Evolutionary conservation across 139 green algal genomes (phyloP), one percentile per base, ranked within the genome.

Genomic region (Coelastrella sp.): DNA sequence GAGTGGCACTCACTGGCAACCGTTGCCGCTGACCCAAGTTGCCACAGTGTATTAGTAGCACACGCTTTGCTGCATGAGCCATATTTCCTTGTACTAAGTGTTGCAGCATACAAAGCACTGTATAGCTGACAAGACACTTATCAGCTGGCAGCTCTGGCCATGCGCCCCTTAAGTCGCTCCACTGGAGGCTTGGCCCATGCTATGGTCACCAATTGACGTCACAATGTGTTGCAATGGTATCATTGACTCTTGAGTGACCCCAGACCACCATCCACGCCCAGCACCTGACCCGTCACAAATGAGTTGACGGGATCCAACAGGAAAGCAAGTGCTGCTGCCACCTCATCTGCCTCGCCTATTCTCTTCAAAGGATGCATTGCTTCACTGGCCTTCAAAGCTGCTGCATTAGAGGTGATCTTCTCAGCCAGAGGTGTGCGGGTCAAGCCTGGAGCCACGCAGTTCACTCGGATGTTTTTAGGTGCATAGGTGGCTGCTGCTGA

Each of bases 381-480:
- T 19, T 69, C 62, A 40, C 62, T 92, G 4, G 90, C 88, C 71
- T 95, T 91, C 11, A 92, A 77, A 0, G 88, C 78, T 8, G 87
- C 86, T 25, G 95, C 85, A 79, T 83, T 96, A 57, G 80, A 68
- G 4, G 89, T 95, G 76, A 97, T 94, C 38, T 79, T 81, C 32
- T 82, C 81, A 0, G 94, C 89, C 83, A 97, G 74, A 0, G 88
- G 86, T 1, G 89, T 91, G 72, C 83, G 81, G 0, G 84, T 93
- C 35, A 96, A 86, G 13, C 94, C 94, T 0, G 94, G 94, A 1
- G 94, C 92, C 43, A 96, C 93, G 35, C 90, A 94, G 87, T 98
- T 98, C 50, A 97, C 85, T 2, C 94, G 88, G 84, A 98, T 96
- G 87, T 96, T 95, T 84, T 94, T 94, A 5, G 92, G 90, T 0